Percentiles rank a stretch among this genome's conserved stretches.
These are phyloP conservation scores for Dendrobium nobile DNA, from an alignment of 106 monocot genomes.

Conservation along the genomic window DNA sequence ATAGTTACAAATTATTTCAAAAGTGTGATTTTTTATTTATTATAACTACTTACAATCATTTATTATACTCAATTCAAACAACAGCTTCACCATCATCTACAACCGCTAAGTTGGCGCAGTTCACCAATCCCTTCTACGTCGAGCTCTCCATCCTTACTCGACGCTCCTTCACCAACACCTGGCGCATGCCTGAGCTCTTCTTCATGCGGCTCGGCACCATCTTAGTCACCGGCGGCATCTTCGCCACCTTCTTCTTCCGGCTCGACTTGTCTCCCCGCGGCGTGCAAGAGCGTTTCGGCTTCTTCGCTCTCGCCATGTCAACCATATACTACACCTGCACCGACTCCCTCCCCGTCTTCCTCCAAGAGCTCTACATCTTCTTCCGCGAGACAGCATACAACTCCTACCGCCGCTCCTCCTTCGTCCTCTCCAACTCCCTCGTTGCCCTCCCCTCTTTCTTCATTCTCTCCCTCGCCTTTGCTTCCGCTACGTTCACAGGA, in stretches of 20 bases:
- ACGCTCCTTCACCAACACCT: slow-evolving; percentile 40
- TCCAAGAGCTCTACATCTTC: slow-evolving; percentile 75
- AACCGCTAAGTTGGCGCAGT: slow-evolving; percentile 26
- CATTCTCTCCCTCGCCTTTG: slow-evolving; percentile 51
- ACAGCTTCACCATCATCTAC: not conserved
- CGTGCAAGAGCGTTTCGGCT: slow-evolving; percentile 59
- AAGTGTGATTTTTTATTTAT: no score
- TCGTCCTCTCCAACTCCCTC: slow-evolving; percentile 58
- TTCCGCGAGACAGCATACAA: slow-evolving; percentile 78
- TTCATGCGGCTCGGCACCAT: slow-evolving; percentile 27
- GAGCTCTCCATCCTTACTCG: slow-evolving; percentile 41
- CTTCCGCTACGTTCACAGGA: slow-evolving; percentile 52
- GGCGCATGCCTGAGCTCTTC: slow-evolving; percentile 49
- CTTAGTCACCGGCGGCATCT: slow-evolving; percentile 54
- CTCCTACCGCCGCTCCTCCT: slow-evolving; percentile 73
- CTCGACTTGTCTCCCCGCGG: slow-evolving; percentile 69
- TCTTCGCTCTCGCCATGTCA: slow-evolving; percentile 77
- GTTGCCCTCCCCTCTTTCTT: slow-evolving; percentile 47
- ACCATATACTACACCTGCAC: slow-evolving; percentile 75
- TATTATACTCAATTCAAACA: no score
- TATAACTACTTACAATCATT: no score
- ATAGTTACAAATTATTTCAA: no score
- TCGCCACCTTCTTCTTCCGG: slow-evolving; percentile 71
- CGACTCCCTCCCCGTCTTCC: slow-evolving; percentile 76
- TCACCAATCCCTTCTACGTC: slow-evolving; percentile 54